These are phyloP conservation scores for Fusarium albosuccineum DNA, from an alignment of 2,329 filamentous ascomycete genomes.

Conservation along the genomic window DNA sequence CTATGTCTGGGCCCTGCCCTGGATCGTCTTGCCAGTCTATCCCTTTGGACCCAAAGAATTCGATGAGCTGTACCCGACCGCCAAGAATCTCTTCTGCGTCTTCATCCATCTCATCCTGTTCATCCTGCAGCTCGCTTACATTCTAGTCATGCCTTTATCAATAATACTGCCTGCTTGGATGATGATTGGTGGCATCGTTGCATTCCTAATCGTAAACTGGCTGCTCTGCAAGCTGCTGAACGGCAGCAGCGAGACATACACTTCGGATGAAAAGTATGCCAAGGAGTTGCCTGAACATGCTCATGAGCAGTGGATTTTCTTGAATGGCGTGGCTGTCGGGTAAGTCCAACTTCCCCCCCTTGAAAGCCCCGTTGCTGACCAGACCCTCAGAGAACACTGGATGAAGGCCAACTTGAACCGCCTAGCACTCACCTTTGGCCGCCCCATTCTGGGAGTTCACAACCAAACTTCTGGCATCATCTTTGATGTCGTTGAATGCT, in stretches of 20 bases:
- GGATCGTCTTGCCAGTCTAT: constrained; percentile 69
- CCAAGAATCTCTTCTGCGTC: constrained; percentile 68
- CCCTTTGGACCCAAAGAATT: constrained; percentile 66
- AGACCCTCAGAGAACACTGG: constrained; percentile 67
- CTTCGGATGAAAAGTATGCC: constrained; percentile 67
- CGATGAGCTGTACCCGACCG: constrained; percentile 74
- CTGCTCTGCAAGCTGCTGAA: constrained; percentile 65
- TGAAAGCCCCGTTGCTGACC: constrained; percentile 18
- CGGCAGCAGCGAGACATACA: constrained; percentile 61
- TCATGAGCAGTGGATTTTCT: constrained; percentile 82
- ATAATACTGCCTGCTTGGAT: constrained; percentile 64
- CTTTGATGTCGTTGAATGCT: constrained; percentile 82
- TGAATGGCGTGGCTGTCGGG: constrained; percentile 79
- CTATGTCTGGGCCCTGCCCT: constrained; percentile 69
- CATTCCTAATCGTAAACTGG: constrained; percentile 65
- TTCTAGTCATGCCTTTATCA: constrained; percentile 68
- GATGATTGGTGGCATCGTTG: constrained; percentile 53
- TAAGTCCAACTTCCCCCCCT: constrained; percentile 50
- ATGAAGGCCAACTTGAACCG: constrained; percentile 78
- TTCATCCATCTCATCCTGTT: constrained; percentile 69
- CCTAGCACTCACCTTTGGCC: constrained; percentile 77
- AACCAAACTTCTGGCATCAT: constrained; percentile 81
- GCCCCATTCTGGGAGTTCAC: constrained; percentile 79
- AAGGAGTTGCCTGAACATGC: constrained; percentile 62
- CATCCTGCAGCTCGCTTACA: constrained; percentile 70